Conservation (phyloP, 208 protist species). For the Phytomonas sp. region DNA sequence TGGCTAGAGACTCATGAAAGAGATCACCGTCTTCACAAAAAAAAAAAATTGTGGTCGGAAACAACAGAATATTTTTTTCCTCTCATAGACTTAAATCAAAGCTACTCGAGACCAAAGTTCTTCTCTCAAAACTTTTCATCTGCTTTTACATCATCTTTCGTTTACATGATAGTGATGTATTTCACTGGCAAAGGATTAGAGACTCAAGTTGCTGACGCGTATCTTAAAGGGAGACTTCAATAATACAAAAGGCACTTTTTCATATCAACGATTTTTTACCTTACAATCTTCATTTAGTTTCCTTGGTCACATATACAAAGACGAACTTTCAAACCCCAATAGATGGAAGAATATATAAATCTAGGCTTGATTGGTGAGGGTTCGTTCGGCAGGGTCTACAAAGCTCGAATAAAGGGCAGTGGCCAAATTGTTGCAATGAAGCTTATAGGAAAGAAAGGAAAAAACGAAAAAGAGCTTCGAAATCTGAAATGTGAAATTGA, state of each 20-base stretch:
- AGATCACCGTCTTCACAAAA: not conserved
- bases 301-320: conserved; percentile 13
- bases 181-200: not conserved
- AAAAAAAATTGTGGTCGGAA: not conserved
- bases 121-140: not conserved
- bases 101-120: not conserved
- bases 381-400: conserved; percentile 98
- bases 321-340: not conserved
- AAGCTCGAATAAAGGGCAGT: conserved; percentile 87
- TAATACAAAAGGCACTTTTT: conserved; percentile 1
- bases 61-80: not conserved
- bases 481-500: conserved; percentile 94
- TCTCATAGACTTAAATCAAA: not conserved
- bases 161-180: conserved; percentile 5
- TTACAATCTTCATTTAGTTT: conserved; percentile 9
- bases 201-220: not conserved
- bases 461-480: conserved; percentile 91
- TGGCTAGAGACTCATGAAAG: not conserved
- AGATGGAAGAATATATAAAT: conserved; percentile 91
- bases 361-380: conserved; percentile 95
- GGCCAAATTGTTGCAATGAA: conserved; percentile 97
- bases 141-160: not conserved
- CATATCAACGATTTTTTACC: conserved; percentile 1
- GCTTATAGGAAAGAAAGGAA: conserved; percentile 94
- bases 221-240: conserved; percentile 3